These are phyloP conservation scores for Aleurites moluccanus DNA, from an alignment of 441 rosid species.

Conservation along the genomic window DNA sequence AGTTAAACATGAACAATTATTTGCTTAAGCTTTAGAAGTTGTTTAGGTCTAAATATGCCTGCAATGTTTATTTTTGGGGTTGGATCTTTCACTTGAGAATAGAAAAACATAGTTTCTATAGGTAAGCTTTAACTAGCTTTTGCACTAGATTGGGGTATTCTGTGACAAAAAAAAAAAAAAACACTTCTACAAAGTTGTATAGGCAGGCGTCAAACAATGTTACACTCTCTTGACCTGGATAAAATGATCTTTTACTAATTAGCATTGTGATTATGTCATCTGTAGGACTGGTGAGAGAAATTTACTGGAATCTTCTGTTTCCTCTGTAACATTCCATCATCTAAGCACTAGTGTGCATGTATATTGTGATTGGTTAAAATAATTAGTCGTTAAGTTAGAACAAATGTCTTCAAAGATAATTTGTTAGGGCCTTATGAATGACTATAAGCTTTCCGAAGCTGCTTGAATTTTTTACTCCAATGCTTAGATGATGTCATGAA, in stretches of 20 bases:
- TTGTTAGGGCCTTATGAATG: neutral
- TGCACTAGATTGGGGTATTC: neutral
- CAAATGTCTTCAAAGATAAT: neutral
- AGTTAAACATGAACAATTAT: neutral
- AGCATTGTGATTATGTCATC: neutral
- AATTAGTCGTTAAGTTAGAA: neutral
- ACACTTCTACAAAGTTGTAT: neutral
- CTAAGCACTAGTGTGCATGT: neutral
- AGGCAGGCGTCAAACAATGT: neutral
- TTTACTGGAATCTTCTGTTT: neutral
- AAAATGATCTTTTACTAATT: neutral
- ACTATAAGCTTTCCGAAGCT: neutral
- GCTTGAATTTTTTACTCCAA: neutral
- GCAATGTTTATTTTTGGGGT: neutral
- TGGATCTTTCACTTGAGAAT: neutral
- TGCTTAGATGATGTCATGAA: neutral
- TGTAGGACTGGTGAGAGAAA: neutral
- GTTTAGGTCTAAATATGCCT: neutral
- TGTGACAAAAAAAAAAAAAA: neutral
- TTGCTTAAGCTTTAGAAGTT: neutral
- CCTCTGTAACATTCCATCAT: neutral
- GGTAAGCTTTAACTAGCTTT: neutral
- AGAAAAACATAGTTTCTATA: neutral
- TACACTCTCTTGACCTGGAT: neutral
- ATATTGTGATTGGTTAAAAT: neutral